phyloP scores from a whole-genome alignment of 2,329 filamentous ascomycete genomes.

The Aspergillus ustus region DNA sequence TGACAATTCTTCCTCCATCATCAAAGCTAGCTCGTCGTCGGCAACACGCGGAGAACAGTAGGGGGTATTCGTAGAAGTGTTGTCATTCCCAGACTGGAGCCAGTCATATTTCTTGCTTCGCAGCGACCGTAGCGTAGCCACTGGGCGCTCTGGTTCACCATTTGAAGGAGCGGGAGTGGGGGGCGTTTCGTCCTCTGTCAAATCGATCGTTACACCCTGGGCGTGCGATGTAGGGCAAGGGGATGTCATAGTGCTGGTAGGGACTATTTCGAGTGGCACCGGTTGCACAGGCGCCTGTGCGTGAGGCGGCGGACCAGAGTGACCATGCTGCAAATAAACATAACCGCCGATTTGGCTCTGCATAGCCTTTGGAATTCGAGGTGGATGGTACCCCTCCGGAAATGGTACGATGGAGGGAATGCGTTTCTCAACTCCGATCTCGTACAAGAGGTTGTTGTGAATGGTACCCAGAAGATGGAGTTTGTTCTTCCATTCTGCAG shows the following conservation, averaged over 20 bases:
- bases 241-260: background rate
- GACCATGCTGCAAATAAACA: background rate
- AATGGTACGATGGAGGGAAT: constrained; percentile 22
- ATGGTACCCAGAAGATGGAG: constrained; percentile 26
- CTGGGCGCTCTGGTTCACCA: constrained; percentile 17
- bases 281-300: background rate
- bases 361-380: constrained; percentile 6
- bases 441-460: constrained; percentile 33
- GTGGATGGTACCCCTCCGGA: constrained; percentile 27
- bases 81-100: constrained; percentile 25
- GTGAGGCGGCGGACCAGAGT: background rate
- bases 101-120: constrained; percentile 38
- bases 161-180: constrained; percentile 2
- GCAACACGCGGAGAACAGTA: background rate
- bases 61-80: background rate
- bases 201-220: constrained; percentile 20
- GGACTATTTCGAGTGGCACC: background rate
- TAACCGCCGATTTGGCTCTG: constrained; percentile 3
- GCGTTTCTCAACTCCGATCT: constrained; percentile 26
- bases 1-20: constrained; percentile 34
- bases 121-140: constrained; percentile 30
- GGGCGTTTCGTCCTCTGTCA: constrained; percentile 24
- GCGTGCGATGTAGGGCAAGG: background rate
- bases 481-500: constrained; percentile 31
- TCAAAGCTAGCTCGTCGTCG: constrained; percentile 31